A percentile compares a stretch with the other conserved stretches of the same genome.
Evolutionary conservation across 441 rosid genomes (phyloP).

Genomic region (Kokia cookei): DNA sequence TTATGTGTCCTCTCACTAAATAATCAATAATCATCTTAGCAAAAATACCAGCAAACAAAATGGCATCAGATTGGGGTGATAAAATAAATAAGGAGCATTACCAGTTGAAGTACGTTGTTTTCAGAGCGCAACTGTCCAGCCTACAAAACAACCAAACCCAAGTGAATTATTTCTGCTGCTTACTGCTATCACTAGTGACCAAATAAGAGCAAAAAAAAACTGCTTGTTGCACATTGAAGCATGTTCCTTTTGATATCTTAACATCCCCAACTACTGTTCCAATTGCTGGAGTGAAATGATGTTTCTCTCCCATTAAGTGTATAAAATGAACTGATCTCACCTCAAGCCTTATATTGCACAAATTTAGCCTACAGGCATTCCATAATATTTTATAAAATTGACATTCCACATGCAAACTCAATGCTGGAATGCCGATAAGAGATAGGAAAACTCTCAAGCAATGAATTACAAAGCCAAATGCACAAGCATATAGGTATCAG

Average conservation of each 20-base stretch:
- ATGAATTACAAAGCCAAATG: background rate
- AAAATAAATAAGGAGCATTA: slow-evolving; percentile 21
- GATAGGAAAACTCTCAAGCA: background rate
- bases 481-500: background rate
- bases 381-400: background rate
- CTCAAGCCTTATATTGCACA: background rate
- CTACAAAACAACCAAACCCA: slow-evolving; percentile 27
- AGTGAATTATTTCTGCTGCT: background rate
- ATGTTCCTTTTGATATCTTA: background rate
- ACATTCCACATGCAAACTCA: background rate
- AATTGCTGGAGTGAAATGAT: background rate
- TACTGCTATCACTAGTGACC: background rate
- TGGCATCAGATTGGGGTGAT: background rate
- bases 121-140: slow-evolving; percentile 52
- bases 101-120: slow-evolving; percentile 81
- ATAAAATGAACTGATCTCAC: background rate
- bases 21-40: background rate
- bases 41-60: background rate
- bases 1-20: background rate
- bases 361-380: background rate
- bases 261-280: background rate
- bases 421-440: background rate
- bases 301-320: background rate
- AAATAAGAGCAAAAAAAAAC: background rate
- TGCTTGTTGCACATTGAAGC: background rate